Percentiles rank a stretch among this genome's conserved stretches.
Evolutionary conservation across 257 asterid species (phyloP).

Genomic region (Scutellaria barbata): DNA sequence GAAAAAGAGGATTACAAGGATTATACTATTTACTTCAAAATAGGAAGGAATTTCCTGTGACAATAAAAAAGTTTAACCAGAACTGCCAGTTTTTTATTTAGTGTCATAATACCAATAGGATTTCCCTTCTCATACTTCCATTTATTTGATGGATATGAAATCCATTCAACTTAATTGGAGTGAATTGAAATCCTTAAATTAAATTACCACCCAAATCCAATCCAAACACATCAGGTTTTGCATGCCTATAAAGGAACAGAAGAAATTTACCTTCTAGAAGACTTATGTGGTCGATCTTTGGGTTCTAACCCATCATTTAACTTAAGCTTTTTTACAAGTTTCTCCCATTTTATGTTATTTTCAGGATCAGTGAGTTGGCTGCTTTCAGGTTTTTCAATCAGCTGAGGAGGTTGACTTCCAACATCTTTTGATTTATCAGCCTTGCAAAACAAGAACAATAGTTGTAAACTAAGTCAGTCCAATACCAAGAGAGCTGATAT

Average conservation of each 20-base stretch:
- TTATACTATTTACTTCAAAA: no score
- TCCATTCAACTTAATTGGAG: no score
- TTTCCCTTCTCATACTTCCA: no score
- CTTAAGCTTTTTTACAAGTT: constrained; percentile 33
- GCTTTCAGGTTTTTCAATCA: constrained; percentile 29
- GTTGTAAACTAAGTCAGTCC: background rate
- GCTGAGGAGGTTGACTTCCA: constrained; percentile 20
- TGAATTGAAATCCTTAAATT: no score
- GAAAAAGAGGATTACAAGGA: no score
- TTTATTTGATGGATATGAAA: no score
- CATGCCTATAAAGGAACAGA: background rate
- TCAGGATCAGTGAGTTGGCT: constrained; percentile 36
- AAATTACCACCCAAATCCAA: background rate
- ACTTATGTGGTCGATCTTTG: constrained; percentile 33
- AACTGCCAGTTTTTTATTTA: no score
- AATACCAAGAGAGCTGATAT: constrained; percentile 19
- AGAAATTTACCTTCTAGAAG: constrained; percentile 46
- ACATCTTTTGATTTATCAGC: constrained; percentile 34
- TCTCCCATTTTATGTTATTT: constrained; percentile 36
- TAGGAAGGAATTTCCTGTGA: no score
- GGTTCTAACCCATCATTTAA: constrained; percentile 32
- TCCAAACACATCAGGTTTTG: background rate
- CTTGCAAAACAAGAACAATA: constrained; percentile 41
- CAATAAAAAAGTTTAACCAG: no score
- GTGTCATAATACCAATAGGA: no score